Base-by-base conservation (phyloP, 75 land plant genomes). In the Ceratopteris richardii region DNA sequence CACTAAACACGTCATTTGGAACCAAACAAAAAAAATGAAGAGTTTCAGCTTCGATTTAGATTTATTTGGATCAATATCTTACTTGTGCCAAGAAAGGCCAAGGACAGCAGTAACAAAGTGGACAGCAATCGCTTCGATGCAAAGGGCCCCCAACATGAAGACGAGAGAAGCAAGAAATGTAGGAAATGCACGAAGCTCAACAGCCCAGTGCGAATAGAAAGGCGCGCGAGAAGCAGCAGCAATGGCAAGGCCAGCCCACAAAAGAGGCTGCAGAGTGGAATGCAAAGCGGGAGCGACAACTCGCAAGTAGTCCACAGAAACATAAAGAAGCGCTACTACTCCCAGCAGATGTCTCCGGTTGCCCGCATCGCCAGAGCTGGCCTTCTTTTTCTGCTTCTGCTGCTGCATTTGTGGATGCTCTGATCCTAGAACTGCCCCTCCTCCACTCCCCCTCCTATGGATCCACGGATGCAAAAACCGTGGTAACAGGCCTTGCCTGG, bases 1-100 rank as follows among this genome's bases (percentile, higher is more conserved):
- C n/a, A n/a, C n/a, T n/a, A n/a, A n/a, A n/a, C n/a, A n/a, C n/a
- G n/a, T n/a, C n/a, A n/a, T n/a, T n/a, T n/a, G n/a, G n/a, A n/a
- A n/a, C n/a, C n/a, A n/a, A n/a, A n/a, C n/a, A n/a, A n/a, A n/a
- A n/a, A n/a, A n/a, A n/a, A n/a, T n/a, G n/a, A n/a, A n/a, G n/a
- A n/a, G n/a, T n/a, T n/a, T n/a, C n/a, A n/a, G n/a, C n/a, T n/a
- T n/a, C n/a, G n/a, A n/a, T n/a, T n/a, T n/a, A n/a, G n/a, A n/a
- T n/a, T n/a, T n/a, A n/a, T n/a, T n/a, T n/a, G n/a, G n/a, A n/a
- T n/a, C n/a, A 19, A 29, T 46, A 14, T 62, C 56, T 31, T 65
- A 84, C 97, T 79, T 42, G 72, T 91, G 97, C 89, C 94, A 91
- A 40, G 84, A 88, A 26, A 91, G 86, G 44, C 97, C 97, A n/a